These are phyloP conservation scores for Pestalotiopsis sp. DNA, from an alignment of 2,329 filamentous ascomycete species.

Conservation along the genomic window DNA sequence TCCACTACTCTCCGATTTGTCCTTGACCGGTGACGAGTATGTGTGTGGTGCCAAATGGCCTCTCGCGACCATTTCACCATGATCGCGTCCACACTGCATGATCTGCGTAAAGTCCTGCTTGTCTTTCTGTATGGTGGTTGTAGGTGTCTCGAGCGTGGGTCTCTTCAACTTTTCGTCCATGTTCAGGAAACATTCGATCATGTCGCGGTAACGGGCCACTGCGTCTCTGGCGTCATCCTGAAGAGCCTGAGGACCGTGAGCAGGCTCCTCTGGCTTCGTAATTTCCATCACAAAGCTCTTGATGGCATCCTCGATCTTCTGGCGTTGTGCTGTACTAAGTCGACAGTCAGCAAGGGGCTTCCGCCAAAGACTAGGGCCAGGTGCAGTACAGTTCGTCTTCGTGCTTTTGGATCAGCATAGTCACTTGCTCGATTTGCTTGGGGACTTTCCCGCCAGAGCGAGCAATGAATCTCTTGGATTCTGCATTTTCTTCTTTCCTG, in stretches of 20 bases:
- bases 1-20: slow-evolving; percentile 23
- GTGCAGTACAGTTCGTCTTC: slow-evolving; percentile 32
- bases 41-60: slow-evolving; percentile 24
- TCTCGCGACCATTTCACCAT: slow-evolving; percentile 34
- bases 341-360: slow-evolving; percentile 11
- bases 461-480: slow-evolving; percentile 32
- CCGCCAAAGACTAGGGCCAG: neutral
- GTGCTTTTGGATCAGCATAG: slow-evolving; percentile 23
- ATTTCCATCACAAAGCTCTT: slow-evolving; percentile 20
- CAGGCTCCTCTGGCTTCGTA: neutral
- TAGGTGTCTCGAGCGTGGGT: slow-evolving; percentile 20
- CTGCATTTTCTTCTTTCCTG: slow-evolving; percentile 27
- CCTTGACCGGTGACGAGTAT: slow-evolving; percentile 17
- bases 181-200: slow-evolving; percentile 33
- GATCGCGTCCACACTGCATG: slow-evolving; percentile 31
- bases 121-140: slow-evolving; percentile 25
- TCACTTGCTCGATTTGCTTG: slow-evolving; percentile 22
- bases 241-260: slow-evolving; percentile 20
- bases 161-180: slow-evolving; percentile 27
- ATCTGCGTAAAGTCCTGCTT: slow-evolving; percentile 33
- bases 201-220: slow-evolving; percentile 24
- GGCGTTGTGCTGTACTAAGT: slow-evolving; percentile 19
- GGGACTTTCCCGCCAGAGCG: slow-evolving; percentile 26
- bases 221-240: slow-evolving; percentile 25
- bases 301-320: slow-evolving; percentile 16